Evolutionary conservation across 495 filamentous ascomycete genomes (phyloP).

Genomic region (Aspergillus carlsbadensis): DNA sequence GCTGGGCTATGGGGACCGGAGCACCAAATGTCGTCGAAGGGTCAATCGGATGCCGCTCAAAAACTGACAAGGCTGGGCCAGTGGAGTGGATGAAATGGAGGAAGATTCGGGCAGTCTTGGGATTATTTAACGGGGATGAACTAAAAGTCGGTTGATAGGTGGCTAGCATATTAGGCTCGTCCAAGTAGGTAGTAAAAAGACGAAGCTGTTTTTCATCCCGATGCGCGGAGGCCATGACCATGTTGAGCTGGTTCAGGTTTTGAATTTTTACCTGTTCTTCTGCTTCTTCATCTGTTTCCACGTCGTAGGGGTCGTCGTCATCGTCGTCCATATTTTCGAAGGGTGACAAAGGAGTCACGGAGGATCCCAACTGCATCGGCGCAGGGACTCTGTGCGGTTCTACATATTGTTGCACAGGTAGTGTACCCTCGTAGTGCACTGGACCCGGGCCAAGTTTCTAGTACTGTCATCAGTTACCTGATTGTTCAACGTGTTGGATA

Average conservation of each 20-base stretch:
- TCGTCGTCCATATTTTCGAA: conserved; percentile 46
- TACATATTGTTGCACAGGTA: not conserved
- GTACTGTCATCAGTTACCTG: not conserved
- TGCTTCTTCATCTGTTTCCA: conserved; percentile 69
- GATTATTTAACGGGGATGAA: conserved; percentile 80
- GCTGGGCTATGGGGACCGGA: conserved; percentile 65
- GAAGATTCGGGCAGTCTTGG: conserved; percentile 81
- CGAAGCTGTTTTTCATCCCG: conserved; percentile 51
- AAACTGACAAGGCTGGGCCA: conserved; percentile 82
- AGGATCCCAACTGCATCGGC: not conserved
- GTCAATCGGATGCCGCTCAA: conserved; percentile 80
- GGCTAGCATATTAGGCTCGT: conserved; percentile 70
- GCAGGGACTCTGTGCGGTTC: conserved; percentile 8
- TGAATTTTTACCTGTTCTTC: conserved; percentile 53
- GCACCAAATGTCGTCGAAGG: conserved; percentile 68
- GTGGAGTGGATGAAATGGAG: conserved; percentile 91
- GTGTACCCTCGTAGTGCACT: not conserved
- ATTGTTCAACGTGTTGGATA: not conserved
- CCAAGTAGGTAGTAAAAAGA: conserved; percentile 64
- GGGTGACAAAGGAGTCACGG: conserved; percentile 16
- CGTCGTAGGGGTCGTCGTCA: conserved; percentile 60
- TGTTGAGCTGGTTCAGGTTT: conserved; percentile 48
- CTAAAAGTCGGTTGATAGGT: conserved; percentile 71
- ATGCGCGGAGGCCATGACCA: conserved; percentile 50
- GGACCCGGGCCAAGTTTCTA: not conserved